Percentiles rank a stretch among this genome's conserved stretches.
These are phyloP conservation scores for Mangifera indica DNA, from an alignment of 345 rosid genomes.

Conservation along the genomic window DNA sequence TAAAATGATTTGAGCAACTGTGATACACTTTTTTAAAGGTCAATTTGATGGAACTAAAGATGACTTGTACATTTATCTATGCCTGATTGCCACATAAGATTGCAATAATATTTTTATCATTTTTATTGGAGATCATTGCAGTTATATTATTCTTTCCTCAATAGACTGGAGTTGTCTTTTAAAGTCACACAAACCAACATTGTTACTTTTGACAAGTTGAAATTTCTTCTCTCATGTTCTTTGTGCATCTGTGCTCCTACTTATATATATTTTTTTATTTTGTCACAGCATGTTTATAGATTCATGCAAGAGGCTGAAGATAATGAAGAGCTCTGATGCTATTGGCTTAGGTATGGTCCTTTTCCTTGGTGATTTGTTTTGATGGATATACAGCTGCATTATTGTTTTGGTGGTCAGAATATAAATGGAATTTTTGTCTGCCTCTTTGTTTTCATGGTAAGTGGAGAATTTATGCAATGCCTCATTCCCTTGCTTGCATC, in stretches of 20 bases:
- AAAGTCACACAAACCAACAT: not conserved
- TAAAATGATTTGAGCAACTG: not conserved
- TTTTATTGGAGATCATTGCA: not conserved
- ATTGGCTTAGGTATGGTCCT: slow-evolving; percentile 70
- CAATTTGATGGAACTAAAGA: not conserved
- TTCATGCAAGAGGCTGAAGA: slow-evolving; percentile 79
- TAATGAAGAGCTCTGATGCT: slow-evolving; percentile 91
- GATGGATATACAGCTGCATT: not conserved
- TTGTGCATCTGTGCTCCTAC: not conserved
- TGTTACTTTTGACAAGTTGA: not conserved
- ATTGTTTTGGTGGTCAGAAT: not conserved
- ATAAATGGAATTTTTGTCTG: not conserved
- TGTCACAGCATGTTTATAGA: slow-evolving; percentile 77
- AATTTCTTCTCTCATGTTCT: not conserved
- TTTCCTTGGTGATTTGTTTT: not conserved
- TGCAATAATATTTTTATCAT: not conserved
- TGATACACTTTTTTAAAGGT: not conserved
- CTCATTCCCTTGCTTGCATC: too few relatives aligned
- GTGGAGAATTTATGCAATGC: not conserved
- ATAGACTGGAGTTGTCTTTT: not conserved
- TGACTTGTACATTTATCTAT: not conserved
- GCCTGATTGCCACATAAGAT: not conserved
- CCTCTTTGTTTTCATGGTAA: not conserved
- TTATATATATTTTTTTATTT: not conserved
- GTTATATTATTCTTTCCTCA: not conserved